phyloP scores from a whole-genome alignment of 176 grass and related monocot species.

The Triticum dicoccoides region DNA sequence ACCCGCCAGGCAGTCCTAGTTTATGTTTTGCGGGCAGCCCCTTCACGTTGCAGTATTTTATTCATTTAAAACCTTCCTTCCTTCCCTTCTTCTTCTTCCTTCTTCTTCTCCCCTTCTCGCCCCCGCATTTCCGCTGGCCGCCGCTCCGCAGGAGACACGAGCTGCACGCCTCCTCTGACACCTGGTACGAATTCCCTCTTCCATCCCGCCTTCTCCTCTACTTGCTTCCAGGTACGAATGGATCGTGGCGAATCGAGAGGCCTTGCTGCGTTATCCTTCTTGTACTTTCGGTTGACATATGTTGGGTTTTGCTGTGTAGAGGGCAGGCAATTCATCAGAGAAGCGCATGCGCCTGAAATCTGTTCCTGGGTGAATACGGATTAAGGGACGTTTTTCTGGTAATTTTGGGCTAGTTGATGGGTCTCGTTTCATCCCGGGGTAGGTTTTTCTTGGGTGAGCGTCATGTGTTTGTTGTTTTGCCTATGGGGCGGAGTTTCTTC shows the following conservation, averaged over 20 bases:
- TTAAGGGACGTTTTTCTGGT: background rate
- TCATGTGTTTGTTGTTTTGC: slow-evolving; percentile 4
- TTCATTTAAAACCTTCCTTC: background rate
- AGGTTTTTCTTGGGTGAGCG: background rate
- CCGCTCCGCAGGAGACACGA: background rate
- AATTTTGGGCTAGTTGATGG: background rate
- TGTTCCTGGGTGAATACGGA: background rate
- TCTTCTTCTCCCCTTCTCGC: background rate
- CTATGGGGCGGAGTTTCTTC: background rate
- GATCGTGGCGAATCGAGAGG: background rate
- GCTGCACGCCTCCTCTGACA: background rate
- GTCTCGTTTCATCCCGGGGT: too few species aligned
- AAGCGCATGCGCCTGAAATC: background rate
- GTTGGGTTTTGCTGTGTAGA: background rate
- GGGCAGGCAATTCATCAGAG: background rate
- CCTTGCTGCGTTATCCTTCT: background rate
- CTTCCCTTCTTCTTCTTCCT: background rate
- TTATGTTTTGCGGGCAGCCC: background rate
- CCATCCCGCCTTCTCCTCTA: background rate
- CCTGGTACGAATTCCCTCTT: background rate
- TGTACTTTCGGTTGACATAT: background rate
- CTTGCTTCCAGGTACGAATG: background rate
- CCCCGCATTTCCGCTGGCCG: background rate
- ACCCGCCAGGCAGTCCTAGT: background rate
- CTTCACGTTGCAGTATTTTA: background rate